Percentiles rank a stretch among this genome's conserved stretches.
Conservation (phyloP, 2,329 filamentous ascomycete genomes). For the Pyricularia sp. region DNA sequence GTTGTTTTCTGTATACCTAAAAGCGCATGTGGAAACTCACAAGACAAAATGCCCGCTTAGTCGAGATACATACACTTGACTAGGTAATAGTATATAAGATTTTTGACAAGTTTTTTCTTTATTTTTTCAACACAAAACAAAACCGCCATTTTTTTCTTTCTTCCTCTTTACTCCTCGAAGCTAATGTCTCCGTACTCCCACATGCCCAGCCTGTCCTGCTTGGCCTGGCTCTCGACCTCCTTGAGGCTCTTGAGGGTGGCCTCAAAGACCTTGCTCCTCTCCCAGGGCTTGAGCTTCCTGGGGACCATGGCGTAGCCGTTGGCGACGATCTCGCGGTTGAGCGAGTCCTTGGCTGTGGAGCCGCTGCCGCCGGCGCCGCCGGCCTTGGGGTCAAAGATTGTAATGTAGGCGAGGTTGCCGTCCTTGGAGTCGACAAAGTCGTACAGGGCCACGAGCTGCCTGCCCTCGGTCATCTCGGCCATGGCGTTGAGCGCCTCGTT, state of each 20-base stretch:
- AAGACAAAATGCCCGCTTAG: not conserved
- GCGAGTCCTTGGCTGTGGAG: constrained; percentile 53
- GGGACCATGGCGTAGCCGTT: constrained; percentile 87
- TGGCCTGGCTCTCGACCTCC: constrained; percentile 68
- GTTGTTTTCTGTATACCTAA: not conserved
- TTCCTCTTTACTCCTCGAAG: constrained; percentile 59
- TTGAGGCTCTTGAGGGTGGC: constrained; percentile 64
- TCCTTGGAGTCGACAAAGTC: constrained; percentile 75
- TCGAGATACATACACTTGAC: not conserved
- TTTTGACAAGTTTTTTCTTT: no score
- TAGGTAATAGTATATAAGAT: not conserved
- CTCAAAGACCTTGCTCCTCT: constrained; percentile 60
- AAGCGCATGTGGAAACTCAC: not conserved
- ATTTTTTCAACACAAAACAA: no score
- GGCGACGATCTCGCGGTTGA: constrained; percentile 80
- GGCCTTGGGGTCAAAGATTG: constrained; percentile 70
- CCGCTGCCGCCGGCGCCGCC: constrained; percentile 28
- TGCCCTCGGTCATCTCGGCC: constrained; percentile 62
- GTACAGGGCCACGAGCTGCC: constrained; percentile 80
- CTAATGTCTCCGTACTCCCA: constrained; percentile 97
- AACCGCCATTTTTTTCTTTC: no score
- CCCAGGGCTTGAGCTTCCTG: constrained; percentile 85
- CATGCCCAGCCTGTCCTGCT: constrained; percentile 73
- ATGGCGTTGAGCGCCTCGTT: constrained; percentile 70
- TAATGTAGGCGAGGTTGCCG: constrained; percentile 74